Evolutionary conservation across 345 rosid species (phyloP), one percentile per base, ranked within the genome.

Genomic region (Citrus inodora): DNA sequence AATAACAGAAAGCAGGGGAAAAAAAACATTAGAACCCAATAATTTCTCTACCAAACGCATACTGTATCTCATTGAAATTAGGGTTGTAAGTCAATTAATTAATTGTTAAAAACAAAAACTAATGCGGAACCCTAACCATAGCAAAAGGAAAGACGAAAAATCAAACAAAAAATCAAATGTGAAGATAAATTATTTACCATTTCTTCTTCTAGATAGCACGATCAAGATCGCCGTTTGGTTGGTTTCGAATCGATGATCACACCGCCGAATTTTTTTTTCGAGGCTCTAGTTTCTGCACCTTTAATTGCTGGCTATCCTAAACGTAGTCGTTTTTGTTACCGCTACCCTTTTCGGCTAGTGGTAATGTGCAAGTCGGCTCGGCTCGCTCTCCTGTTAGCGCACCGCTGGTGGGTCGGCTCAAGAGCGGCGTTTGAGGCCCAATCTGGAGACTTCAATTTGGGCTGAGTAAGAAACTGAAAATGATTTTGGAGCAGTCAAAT

Each of bases 151-250:
- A 38, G 33, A 62, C 11, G 9, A 25, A 11, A 62, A 10, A 46
- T 74, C 59, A 10, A 60, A 64, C 35, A 19, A 22, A 28, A 74
- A 64, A 19, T 11, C 10, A 14, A 28, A 71, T 55, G 32, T 1
- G 37, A 30, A 27, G 30, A 32, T 21, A 75, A 28, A 32, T 33
- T 21, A 51, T 2, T 10, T 75, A 75, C 78, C 78, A 75, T 75
- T 46, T 62, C 51, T 8, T 33, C 78, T 64, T 75, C 71, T 63
- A 48, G 25, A 11, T 22, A 28, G 22, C 22, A 14, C 51, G 78
- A 75, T 64, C 46, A 65, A 13, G 40, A 64, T 51, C 42, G 42
- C 24, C 53, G n/a, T 66, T 32, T n/a, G 33, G 9, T 64, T 22
- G 16, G 16, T 64, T 75, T 53, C 28, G 63, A 75, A 4, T 53